Percentiles rank a stretch among this genome's conserved stretches.
Conservation (phyloP, 2,329 filamentous ascomycete species). For the Penicillium decumbens region DNA sequence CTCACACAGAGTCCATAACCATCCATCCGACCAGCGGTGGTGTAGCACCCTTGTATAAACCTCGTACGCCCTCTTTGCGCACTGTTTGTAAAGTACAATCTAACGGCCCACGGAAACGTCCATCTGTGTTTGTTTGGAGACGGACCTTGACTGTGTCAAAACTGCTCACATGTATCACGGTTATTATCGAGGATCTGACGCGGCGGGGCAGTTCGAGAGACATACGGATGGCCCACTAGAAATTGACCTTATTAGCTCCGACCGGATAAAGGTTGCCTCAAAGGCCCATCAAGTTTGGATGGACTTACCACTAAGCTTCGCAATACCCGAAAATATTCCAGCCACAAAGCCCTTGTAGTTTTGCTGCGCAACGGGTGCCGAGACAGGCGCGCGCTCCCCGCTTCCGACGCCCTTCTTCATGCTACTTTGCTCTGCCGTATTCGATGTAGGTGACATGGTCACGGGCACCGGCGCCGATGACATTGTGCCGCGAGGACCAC, state of each 20-base stretch:
- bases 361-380: slow-evolving; percentile 24
- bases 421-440: slow-evolving; percentile 4
- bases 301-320: slow-evolving; percentile 72
- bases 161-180: slow-evolving; percentile 35
- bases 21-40: slow-evolving; percentile 95
- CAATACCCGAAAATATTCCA: slow-evolving; percentile 90
- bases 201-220: slow-evolving; percentile 6
- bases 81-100: slow-evolving; percentile 82
- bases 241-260: neutral
- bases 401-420: neutral
- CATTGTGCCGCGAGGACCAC: slow-evolving; percentile 12
- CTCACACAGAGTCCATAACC: slow-evolving; percentile 80
- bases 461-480: slow-evolving; percentile 22
- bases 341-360: slow-evolving; percentile 96
- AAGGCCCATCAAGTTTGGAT: neutral
- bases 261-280: neutral
- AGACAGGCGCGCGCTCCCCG: slow-evolving; percentile 7
- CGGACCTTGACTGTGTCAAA: slow-evolving; percentile 98
- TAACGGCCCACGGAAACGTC: slow-evolving; percentile 78
- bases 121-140: slow-evolving; percentile 73
- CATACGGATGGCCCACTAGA: slow-evolving; percentile 58
- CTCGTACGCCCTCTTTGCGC: slow-evolving; percentile 74
- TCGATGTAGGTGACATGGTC: neutral
- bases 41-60: slow-evolving; percentile 90
- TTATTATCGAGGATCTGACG: neutral